Evolutionary conservation across 441 rosid genomes (phyloP).

Genomic region (Eugenia klotzschiana): DNA sequence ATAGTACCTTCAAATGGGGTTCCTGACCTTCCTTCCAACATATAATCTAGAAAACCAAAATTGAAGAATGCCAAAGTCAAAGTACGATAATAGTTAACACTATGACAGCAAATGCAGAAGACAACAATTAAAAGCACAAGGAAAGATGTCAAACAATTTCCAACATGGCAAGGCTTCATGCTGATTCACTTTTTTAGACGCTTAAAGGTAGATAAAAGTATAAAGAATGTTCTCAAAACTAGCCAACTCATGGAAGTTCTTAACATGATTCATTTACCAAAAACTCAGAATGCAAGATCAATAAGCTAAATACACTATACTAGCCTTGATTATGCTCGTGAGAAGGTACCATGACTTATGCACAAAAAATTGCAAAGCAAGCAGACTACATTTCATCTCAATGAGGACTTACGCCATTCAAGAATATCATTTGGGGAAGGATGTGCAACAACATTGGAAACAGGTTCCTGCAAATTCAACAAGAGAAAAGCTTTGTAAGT

Average conservation of each 20-base stretch:
- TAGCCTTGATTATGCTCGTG: not conserved
- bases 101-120: not conserved
- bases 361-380: not conserved
- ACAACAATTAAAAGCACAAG: not conserved
- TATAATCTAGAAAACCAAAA: slow-evolving; percentile 57
- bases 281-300: not conserved
- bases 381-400: not conserved
- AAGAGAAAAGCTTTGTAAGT: slow-evolving; percentile 1
- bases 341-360: not conserved
- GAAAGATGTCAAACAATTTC: not conserved
- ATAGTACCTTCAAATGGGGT: slow-evolving; percentile 87
- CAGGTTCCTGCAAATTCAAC: slow-evolving; percentile 69
- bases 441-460: slow-evolving; percentile 84
- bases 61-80: not conserved
- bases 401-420: slow-evolving; percentile 81
- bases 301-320: not conserved
- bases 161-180: not conserved
- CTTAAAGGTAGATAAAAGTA: not conserved
- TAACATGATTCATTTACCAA: not conserved
- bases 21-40: slow-evolving; percentile 91
- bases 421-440: slow-evolving; percentile 90
- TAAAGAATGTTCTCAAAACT: not conserved
- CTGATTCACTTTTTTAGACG: not conserved
- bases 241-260: not conserved
- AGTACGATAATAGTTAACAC: not conserved